Conservation (phyloP, 2,329 filamentous ascomycete species). For the Epichloe gansuensis region DNA sequence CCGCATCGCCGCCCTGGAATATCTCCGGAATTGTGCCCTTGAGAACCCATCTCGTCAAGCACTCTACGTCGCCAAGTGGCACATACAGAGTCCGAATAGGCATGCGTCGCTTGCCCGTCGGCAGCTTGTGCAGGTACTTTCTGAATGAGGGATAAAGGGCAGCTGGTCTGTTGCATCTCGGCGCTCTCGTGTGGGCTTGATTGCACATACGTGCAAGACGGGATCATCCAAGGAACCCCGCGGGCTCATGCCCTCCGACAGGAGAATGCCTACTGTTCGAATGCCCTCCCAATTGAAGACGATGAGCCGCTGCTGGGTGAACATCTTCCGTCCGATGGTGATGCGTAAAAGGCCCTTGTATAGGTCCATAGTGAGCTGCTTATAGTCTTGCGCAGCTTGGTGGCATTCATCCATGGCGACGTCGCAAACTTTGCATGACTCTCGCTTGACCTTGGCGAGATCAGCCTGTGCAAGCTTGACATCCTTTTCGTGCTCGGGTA, state of each 20-base stretch:
- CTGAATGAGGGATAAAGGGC: slow-evolving; percentile 69
- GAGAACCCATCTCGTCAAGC: slow-evolving; percentile 58
- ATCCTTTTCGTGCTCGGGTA: slow-evolving; percentile 91
- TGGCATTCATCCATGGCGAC: slow-evolving; percentile 70
- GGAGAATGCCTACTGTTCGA: slow-evolving; percentile 67
- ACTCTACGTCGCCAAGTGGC: slow-evolving; percentile 68
- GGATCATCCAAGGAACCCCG: slow-evolving; percentile 46
- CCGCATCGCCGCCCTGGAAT: slow-evolving; percentile 39
- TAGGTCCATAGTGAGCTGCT: slow-evolving; percentile 66
- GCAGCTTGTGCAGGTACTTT: slow-evolving; percentile 53
- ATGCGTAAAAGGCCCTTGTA: slow-evolving; percentile 67
- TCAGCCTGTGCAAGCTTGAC: slow-evolving; percentile 88
- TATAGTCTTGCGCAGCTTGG: slow-evolving; percentile 67
- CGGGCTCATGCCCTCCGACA: slow-evolving; percentile 60
- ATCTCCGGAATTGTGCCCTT: slow-evolving; percentile 49
- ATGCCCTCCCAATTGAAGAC: slow-evolving; percentile 79
- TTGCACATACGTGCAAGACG: slow-evolving; percentile 65
- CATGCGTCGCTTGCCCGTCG: slow-evolving; percentile 54
- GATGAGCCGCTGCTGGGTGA: slow-evolving; percentile 62
- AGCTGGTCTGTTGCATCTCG: slow-evolving; percentile 76
- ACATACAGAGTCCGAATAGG: slow-evolving; percentile 57
- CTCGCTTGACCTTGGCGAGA: slow-evolving; percentile 77
- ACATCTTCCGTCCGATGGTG: slow-evolving; percentile 71
- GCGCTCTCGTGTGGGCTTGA: slow-evolving; percentile 54
- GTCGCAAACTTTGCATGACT: slow-evolving; percentile 73